Conservation (phyloP, 192 early-diverging fungal species). For the Mortierella alpina region DNA sequence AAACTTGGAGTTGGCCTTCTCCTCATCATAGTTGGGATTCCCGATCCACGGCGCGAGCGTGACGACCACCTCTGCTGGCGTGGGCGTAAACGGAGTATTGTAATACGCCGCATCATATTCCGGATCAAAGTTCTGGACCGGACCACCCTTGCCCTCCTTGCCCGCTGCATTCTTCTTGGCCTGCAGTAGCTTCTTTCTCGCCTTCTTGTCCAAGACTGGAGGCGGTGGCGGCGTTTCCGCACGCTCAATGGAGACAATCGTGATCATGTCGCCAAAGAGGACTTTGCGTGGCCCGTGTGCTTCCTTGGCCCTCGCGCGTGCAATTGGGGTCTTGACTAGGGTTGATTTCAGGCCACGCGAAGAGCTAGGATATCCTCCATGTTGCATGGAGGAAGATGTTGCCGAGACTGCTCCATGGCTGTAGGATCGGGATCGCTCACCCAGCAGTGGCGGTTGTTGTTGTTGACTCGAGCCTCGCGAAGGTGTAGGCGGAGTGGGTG, state of each 20-base stretch:
- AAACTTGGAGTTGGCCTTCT: constrained; percentile 46
- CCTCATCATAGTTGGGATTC: constrained; percentile 51
- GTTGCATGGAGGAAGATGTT: neutral
- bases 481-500: no score
- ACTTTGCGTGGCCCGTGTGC: constrained; percentile 34
- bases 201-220: constrained; percentile 27
- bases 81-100: constrained; percentile 45
- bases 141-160: constrained; percentile 17
- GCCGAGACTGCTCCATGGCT: constrained; percentile 12
- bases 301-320: constrained; percentile 44
- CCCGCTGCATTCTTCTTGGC: constrained; percentile 17
- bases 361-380: constrained; percentile 3
- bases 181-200: constrained; percentile 37
- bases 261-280: constrained; percentile 52
- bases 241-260: constrained; percentile 42
- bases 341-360: constrained; percentile 28
- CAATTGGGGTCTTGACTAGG: constrained; percentile 42
- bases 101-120: constrained; percentile 45
- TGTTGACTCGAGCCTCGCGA: constrained; percentile 3
- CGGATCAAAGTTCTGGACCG: constrained; percentile 33
- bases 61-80: constrained; percentile 39
- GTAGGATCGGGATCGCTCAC: constrained; percentile 16
- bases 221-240: constrained; percentile 35
- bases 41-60: constrained; percentile 50
- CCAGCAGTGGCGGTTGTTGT: neutral